These are phyloP conservation scores for Claviceps lovelessii DNA, from an alignment of 2,329 filamentous ascomycete genomes.

Conservation along the genomic window DNA sequence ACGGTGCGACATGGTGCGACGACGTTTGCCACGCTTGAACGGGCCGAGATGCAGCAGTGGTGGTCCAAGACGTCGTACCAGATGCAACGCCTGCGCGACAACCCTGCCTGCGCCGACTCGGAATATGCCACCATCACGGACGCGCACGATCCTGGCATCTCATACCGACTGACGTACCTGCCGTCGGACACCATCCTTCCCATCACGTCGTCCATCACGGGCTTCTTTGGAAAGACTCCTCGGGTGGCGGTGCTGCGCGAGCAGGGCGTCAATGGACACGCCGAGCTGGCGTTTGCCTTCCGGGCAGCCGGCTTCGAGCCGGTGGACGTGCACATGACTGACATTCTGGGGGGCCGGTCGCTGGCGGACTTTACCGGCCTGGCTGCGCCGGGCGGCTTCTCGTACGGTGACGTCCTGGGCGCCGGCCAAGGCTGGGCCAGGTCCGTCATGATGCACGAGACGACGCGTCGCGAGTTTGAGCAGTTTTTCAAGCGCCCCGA, in stretches of 20 bases:
- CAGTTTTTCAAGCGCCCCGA: slow-evolving; percentile 76
- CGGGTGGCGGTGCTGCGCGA: slow-evolving; percentile 87
- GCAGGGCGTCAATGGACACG: slow-evolving; percentile 87
- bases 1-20: slow-evolving; percentile 58
- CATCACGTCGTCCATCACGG: slow-evolving; percentile 29
- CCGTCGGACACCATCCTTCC: slow-evolving; percentile 65
- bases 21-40: slow-evolving; percentile 53
- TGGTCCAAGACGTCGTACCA: slow-evolving; percentile 83
- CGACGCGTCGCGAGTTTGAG: slow-evolving; percentile 61
- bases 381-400: slow-evolving; percentile 93
- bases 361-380: slow-evolving; percentile 74
- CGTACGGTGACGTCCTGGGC: slow-evolving; percentile 71
- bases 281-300: slow-evolving; percentile 98
- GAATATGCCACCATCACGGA: slow-evolving; percentile 68
- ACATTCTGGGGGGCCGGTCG: slow-evolving; percentile 67
- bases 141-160: slow-evolving; percentile 64
- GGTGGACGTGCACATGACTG: slow-evolving; percentile 93
- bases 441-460: slow-evolving; percentile 74
- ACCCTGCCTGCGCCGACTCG: slow-evolving; percentile 69
- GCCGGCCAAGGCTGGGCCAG: slow-evolving; percentile 97
- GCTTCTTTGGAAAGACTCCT: slow-evolving; percentile 44
- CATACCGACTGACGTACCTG: slow-evolving; percentile 69
- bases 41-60: slow-evolving; percentile 65
- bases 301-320: slow-evolving; percentile 79
- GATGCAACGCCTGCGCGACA: slow-evolving; percentile 84